Percentiles rank a stretch among this genome's conserved stretches.
These are phyloP conservation scores for Rhypophila decipiens DNA, from an alignment of 495 filamentous ascomycete species.

Conservation along the genomic window DNA sequence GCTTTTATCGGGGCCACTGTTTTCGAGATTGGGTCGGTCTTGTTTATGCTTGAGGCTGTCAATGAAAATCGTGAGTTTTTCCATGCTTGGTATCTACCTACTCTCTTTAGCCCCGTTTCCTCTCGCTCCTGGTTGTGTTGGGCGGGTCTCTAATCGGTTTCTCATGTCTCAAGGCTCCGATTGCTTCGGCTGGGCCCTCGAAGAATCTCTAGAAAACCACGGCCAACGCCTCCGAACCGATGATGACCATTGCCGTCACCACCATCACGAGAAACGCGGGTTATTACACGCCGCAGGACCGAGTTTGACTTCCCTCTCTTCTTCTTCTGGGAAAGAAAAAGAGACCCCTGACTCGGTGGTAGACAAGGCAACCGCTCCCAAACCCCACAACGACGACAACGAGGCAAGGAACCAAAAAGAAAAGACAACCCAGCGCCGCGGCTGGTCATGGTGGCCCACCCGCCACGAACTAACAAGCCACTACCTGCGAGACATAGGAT, in stretches of 20 bases:
- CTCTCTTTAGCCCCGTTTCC: background rate
- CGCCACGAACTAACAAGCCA: conserved; percentile 51
- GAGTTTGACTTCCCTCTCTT: too few relatives aligned
- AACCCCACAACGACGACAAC: background rate
- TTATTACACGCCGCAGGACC: conserved; percentile 7
- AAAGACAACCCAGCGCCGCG: background rate
- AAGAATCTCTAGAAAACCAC: conserved; percentile 37
- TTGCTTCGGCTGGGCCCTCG: conserved; percentile 68
- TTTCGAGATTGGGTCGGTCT: conserved; percentile 59
- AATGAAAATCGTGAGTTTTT: conserved; percentile 49
- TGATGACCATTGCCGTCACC: conserved; percentile 41
- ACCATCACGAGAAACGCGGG: conserved; percentile 35
- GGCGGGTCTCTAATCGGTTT: background rate
- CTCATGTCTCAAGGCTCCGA: conserved; percentile 33
- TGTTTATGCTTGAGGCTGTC: conserved; percentile 62
- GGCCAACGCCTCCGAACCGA: conserved; percentile 24
- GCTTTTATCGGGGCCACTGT: conserved; percentile 65
- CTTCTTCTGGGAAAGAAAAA: too few relatives aligned
- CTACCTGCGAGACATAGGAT: conserved; percentile 63
- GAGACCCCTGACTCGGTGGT: too few relatives aligned
- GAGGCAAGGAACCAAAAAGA: background rate
- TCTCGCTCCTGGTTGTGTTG: background rate
- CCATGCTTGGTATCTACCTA: background rate
- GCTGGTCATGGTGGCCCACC: conserved; percentile 59
- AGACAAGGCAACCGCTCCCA: background rate